Evolutionary conservation across 2,329 filamentous ascomycete genomes (phyloP), one percentile per base, ranked within the genome.

Genomic region (Colletotrichum karsti): DNA sequence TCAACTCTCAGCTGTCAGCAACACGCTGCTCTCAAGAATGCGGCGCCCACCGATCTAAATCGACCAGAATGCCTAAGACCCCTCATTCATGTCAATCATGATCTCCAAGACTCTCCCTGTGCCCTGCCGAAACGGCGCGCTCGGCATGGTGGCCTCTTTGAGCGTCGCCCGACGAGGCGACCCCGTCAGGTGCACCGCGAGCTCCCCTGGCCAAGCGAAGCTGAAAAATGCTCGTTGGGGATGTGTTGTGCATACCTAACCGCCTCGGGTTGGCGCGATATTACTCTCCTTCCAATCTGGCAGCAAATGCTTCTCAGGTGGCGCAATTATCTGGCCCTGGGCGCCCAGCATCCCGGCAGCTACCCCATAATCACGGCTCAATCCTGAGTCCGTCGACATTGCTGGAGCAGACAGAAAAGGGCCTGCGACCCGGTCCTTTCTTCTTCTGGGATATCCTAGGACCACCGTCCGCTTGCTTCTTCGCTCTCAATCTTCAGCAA

Each of bases 321-420:
- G 63, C 35, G 50, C 28, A 33, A 37, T 20, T 42, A 22, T n/a
- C 28, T 42, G n/a, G 42, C 59, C 28, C 48, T 50, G 22, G 63
- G 57, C 48, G 48, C 26, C 24, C 20, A 26, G 26, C 54, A 24
- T 9, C 4, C 20, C 10, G 24, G 24, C 18, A 41, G 26, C 58
- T 26, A 37, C 42, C 35, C 51, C 63, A 51, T 51, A 37, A 37
- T 56, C 42, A 35, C 63, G 50, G 50, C 58, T 63, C 50, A 63
- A 63, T 48, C 51, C 26, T 9, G 12, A 51, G 57, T 9, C 57
- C 46, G 39, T 20, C 24, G 35, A 22, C 37, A 18, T 26, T 54
- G 22, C 24, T 18, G 22, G 22, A 13, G 57, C 26, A 28, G 39
- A 39, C 50, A 44, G 42, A 63, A 63, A 67, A 57, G 26, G 57